Percentiles rank a stretch among this genome's conserved stretches.
Conservation (phyloP, 176 grass and related monocot genomes). For the Melocanna baccifera region DNA sequence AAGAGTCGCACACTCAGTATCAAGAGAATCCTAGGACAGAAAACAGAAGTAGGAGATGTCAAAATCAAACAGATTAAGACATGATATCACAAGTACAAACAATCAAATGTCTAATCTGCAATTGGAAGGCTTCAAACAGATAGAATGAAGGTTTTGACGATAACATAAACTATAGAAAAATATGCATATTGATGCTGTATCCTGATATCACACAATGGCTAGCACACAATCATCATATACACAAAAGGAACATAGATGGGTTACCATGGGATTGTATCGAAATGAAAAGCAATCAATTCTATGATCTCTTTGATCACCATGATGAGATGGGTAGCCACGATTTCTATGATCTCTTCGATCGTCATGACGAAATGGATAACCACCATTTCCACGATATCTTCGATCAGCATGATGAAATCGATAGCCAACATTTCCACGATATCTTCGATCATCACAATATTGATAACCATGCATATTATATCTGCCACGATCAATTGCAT, state of each 20-base stretch:
- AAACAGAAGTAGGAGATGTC: slow-evolving; percentile 12
- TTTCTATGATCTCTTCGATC: not conserved
- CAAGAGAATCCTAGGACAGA: slow-evolving; percentile 1
- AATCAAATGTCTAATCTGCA: not conserved
- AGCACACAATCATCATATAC: not conserved
- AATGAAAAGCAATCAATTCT: not conserved
- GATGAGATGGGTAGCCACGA: too few species aligned
- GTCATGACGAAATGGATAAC: not conserved
- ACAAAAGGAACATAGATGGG: not conserved
- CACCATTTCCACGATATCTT: too few species aligned
- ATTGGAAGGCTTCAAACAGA: not conserved
- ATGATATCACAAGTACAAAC: slow-evolving; percentile 14
- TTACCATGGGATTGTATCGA: slow-evolving; percentile 12
- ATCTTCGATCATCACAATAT: too few species aligned
- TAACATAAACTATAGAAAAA: not conserved
- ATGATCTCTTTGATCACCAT: not conserved
- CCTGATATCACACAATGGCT: too few species aligned
- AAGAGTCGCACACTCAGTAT: not conserved
- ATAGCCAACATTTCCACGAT: too few species aligned
- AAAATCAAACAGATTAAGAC: not conserved
- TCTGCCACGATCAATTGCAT: not conserved
- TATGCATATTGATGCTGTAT: too few species aligned
- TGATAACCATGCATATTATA: not conserved
- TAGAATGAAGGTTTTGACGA: not conserved
- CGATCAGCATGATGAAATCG: too few species aligned